These are phyloP conservation scores for Apophysomyces sp. DNA, from an alignment of 371 early-diverging fungal genomes.

Conservation along the genomic window DNA sequence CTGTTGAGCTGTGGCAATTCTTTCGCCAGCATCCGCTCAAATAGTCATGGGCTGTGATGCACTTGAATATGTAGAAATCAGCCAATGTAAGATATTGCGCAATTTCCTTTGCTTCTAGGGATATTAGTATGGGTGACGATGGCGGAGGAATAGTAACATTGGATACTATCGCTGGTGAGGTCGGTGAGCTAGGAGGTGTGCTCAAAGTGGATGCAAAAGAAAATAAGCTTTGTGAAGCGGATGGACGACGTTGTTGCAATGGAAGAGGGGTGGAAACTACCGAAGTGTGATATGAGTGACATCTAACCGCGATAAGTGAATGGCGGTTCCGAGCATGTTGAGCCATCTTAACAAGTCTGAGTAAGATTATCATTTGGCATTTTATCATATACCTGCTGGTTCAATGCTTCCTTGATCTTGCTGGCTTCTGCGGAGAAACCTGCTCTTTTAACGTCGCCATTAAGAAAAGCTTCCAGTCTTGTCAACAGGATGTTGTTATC, in stretches of 20 bases:
- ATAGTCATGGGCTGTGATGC: constrained; percentile 40
- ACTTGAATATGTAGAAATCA: constrained; percentile 42
- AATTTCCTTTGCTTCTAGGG: constrained; percentile 25
- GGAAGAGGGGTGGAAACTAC: constrained; percentile 7
- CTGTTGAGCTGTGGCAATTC: neutral
- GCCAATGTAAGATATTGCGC: constrained; percentile 42
- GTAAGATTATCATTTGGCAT: neutral
- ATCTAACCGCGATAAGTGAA: constrained; percentile 20
- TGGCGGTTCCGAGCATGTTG: constrained; percentile 19
- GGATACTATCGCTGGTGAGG: neutral
- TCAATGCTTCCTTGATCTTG: constrained; percentile 29
- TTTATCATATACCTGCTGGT: constrained; percentile 20
- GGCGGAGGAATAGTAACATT: neutral
- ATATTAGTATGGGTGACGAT: constrained; percentile 1
- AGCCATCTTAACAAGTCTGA: constrained; percentile 3
- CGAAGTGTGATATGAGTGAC: constrained; percentile 19
- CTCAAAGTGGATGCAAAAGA: constrained; percentile 21
- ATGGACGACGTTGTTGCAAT: constrained; percentile 15
- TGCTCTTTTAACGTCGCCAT: constrained; percentile 28
- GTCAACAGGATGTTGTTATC: constrained; percentile 37
- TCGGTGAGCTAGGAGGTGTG: constrained; percentile 41
- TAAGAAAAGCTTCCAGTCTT: constrained; percentile 32
- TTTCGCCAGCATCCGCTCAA: constrained; percentile 26
- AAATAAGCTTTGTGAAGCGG: constrained; percentile 20
- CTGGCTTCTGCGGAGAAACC: constrained; percentile 35